Percentiles rank a stretch among this genome's conserved stretches.
phyloP scores from a whole-genome alignment of 1,284 basidiomycete genomes.

The Pseudozyma sp. region DNA sequence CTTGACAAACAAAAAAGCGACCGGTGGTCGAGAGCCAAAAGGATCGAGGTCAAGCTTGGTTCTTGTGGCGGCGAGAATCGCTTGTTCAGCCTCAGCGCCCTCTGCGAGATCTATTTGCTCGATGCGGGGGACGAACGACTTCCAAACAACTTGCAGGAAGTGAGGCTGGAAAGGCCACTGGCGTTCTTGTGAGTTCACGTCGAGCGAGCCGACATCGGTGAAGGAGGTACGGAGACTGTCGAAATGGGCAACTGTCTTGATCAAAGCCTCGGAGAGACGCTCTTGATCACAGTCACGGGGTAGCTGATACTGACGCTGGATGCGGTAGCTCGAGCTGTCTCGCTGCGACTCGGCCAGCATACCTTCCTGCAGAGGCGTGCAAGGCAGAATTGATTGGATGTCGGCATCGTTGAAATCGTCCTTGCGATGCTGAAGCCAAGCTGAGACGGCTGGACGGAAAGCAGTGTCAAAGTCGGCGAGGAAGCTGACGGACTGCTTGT shows the following conservation, averaged over 20 bases:
- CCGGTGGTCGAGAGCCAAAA: conserved; percentile 22
- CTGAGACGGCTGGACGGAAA: conserved; percentile 24
- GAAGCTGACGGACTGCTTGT: conserved; percentile 20
- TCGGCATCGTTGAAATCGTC: neutral
- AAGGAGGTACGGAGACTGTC: conserved; percentile 62
- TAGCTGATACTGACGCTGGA: conserved; percentile 60
- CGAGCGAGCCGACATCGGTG: conserved; percentile 37
- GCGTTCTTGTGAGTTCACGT: neutral
- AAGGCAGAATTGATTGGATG: conserved; percentile 47
- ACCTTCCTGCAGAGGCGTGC: conserved; percentile 60
- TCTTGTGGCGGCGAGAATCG: conserved; percentile 10
- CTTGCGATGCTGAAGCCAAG: conserved; percentile 17
- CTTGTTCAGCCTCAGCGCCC: conserved; percentile 12
- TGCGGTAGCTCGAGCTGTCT: conserved; percentile 53
- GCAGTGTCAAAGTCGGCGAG: conserved; percentile 31
- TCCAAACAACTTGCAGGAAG: conserved; percentile 50
- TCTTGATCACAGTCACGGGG: conserved; percentile 37
- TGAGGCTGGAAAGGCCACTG: conserved; percentile 45
- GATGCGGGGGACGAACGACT: conserved; percentile 17
- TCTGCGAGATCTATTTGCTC: conserved; percentile 9
- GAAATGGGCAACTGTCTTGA: conserved; percentile 26
- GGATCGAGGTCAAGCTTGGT: conserved; percentile 23
- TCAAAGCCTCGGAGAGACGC: conserved; percentile 34
- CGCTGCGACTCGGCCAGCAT: conserved; percentile 64
- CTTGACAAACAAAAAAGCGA: conserved; percentile 37